Conservation (phyloP, 306 rosid species). For the Abrus pulchellus region DNA sequence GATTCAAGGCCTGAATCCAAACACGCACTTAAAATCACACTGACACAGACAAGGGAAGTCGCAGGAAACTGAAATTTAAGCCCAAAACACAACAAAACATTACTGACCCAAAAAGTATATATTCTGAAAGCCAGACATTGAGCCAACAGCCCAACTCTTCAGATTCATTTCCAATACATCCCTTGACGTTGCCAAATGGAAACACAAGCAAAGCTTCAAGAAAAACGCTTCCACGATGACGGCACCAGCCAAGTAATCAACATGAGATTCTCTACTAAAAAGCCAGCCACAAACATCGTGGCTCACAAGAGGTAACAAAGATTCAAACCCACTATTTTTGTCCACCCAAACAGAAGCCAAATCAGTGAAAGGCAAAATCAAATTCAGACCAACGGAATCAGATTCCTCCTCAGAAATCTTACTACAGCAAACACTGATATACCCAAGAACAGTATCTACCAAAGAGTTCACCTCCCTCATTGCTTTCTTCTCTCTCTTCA, state of each 20-base stretch:
- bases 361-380: constrained; percentile 54
- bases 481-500: constrained; percentile 70
- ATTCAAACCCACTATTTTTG: constrained; percentile 52
- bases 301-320: constrained; percentile 73
- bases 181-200: constrained; percentile 43
- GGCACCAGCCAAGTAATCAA: constrained; percentile 69
- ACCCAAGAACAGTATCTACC: constrained; percentile 68
- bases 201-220: constrained; percentile 62
- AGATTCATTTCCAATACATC: constrained; percentile 64
- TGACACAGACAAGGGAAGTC: not conserved
- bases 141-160: constrained; percentile 73
- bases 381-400: constrained; percentile 40
- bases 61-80: constrained; percentile 37
- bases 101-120: constrained; percentile 73
- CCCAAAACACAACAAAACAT: constrained; percentile 3
- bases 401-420: constrained; percentile 48
- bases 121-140: constrained; percentile 70
- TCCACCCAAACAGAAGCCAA: constrained; percentile 65
- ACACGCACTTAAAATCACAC: not conserved
- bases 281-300: constrained; percentile 57
- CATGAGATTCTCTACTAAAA: constrained; percentile 54
- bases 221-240: constrained; percentile 67
- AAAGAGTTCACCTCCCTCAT: constrained; percentile 67
- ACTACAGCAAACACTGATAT: constrained; percentile 58
- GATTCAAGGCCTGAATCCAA: too few species aligned